Percentiles rank a stretch among this genome's conserved stretches.
Conservation (phyloP, 495 filamentous ascomycete genomes). For the Lasiosphaeriaceae sp. region DNA sequence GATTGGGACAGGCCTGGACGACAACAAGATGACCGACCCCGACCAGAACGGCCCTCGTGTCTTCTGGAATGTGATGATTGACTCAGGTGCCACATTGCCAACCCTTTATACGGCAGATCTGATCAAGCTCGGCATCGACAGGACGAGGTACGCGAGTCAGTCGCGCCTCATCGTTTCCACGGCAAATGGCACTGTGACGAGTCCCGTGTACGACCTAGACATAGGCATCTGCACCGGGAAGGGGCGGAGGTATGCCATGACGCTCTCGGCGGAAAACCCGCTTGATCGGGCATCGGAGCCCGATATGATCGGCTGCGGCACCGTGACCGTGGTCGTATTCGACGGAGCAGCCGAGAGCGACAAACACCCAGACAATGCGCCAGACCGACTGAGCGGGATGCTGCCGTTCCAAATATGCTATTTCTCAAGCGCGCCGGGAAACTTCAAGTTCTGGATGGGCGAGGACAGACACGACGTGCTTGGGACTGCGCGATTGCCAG, state of each 20-base stretch:
- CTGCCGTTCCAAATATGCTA: slow-evolving; percentile 42
- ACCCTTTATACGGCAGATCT: slow-evolving; percentile 35
- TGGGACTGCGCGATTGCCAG: slow-evolving; percentile 38
- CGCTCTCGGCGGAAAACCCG: slow-evolving; percentile 2
- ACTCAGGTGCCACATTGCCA: slow-evolving; percentile 44
- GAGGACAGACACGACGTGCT: slow-evolving; percentile 43
- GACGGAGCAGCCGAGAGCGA: slow-evolving; percentile 9
- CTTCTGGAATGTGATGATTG: slow-evolving; percentile 33
- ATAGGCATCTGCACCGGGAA: slow-evolving; percentile 25
- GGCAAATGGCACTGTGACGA: slow-evolving; percentile 10
- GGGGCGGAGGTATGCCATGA: not conserved
- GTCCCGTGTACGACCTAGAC: slow-evolving; percentile 39
- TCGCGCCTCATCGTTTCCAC: slow-evolving; percentile 20
- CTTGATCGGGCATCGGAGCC: slow-evolving; percentile 19
- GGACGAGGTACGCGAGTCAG: slow-evolving; percentile 36
- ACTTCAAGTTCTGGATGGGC: slow-evolving; percentile 36
- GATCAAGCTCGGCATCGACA: slow-evolving; percentile 27
- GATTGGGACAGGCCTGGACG: not conserved
- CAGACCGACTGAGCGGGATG: slow-evolving; percentile 38
- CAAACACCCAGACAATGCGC: not conserved
- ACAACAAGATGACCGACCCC: not conserved
- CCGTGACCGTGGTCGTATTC: slow-evolving; percentile 28
- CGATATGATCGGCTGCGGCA: slow-evolving; percentile 17
- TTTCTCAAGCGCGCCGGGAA: slow-evolving; percentile 36
- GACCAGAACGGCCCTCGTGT: slow-evolving; percentile 12